These are phyloP conservation scores for Cyclocybe cylindracea DNA, from an alignment of 768 basidiomycete genomes.

Conservation along the genomic window DNA sequence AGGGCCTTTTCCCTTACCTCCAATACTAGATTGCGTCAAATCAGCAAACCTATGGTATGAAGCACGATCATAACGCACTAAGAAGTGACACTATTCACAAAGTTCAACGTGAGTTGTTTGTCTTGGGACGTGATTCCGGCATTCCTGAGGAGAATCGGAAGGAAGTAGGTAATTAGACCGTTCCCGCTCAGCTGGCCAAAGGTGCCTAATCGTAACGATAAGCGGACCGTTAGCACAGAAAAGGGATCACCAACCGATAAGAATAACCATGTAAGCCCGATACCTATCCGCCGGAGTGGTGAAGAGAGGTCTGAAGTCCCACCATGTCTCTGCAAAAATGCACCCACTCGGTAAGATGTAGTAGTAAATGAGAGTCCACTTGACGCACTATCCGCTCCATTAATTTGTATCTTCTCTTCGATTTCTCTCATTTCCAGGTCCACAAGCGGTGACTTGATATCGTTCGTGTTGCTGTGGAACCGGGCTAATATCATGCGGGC, in stretches of 20 bases:
- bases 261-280: slow-evolving; percentile 49
- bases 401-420: slow-evolving; percentile 47
- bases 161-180: slow-evolving; percentile 50
- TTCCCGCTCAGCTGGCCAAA: slow-evolving; percentile 50
- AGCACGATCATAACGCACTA: slow-evolving; percentile 29
- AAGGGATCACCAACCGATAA: slow-evolving; percentile 37
- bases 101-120: slow-evolving; percentile 45
- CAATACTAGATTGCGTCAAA: slow-evolving; percentile 24
- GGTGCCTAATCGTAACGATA: slow-evolving; percentile 15
- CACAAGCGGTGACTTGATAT: slow-evolving; percentile 50
- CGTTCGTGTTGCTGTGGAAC: slow-evolving; percentile 46
- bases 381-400: slow-evolving; percentile 44
- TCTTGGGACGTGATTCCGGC: slow-evolving; percentile 46
- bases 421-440: slow-evolving; percentile 55
- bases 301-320: slow-evolving; percentile 58
- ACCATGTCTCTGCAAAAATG: slow-evolving; percentile 40
- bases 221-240: not conserved
- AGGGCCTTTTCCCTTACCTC: slow-evolving; percentile 26
- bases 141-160: slow-evolving; percentile 45
- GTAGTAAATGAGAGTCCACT: not conserved
- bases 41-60: not conserved
- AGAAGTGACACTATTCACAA: slow-evolving; percentile 53
- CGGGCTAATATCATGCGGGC: slow-evolving; percentile 47
- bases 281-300: slow-evolving; percentile 44
- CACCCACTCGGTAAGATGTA: not conserved